Evolutionary conservation across 495 filamentous ascomycete genomes (phyloP).

Genomic region (Daldinia grandis): DNA sequence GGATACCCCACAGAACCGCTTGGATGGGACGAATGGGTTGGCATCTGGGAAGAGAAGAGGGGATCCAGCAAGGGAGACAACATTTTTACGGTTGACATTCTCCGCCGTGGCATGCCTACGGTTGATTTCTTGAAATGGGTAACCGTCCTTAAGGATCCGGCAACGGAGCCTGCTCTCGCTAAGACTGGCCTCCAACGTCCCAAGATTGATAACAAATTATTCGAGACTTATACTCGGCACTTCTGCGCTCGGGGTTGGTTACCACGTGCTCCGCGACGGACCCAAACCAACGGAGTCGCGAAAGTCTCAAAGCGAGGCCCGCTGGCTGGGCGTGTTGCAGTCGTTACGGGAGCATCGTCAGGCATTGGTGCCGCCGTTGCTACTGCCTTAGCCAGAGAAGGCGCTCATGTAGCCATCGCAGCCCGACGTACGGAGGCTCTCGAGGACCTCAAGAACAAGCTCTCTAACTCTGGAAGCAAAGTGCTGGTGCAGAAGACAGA

Average conservation of each 20-base stretch:
- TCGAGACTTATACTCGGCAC: constrained; percentile 72
- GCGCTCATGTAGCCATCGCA: constrained; percentile 68
- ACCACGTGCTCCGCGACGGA: constrained; percentile 58
- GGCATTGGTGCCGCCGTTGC: constrained; percentile 65
- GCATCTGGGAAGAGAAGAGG: constrained; percentile 67
- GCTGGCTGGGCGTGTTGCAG: constrained; percentile 62
- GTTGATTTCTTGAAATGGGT: constrained; percentile 63
- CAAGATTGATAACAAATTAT: constrained; percentile 65
- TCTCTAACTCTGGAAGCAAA: constrained; percentile 60
- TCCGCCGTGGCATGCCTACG: constrained; percentile 72
- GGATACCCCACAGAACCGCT: constrained; percentile 68
- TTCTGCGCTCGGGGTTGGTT: constrained; percentile 77
- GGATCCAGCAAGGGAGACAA: constrained; percentile 65
- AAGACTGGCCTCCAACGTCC: constrained; percentile 62
- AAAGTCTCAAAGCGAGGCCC: constrained; percentile 54
- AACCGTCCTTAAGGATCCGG: constrained; percentile 67
- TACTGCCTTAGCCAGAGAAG: constrained; percentile 55
- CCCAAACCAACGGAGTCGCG: constrained; percentile 47
- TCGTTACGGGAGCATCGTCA: constrained; percentile 64
- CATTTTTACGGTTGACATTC: constrained; percentile 71
- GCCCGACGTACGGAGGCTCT: constrained; percentile 69
- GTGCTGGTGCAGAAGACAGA: constrained; percentile 68
- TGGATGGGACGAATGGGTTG: constrained; percentile 69
- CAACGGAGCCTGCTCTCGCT: constrained; percentile 62
- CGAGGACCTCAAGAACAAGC: constrained; percentile 61